Conservation (phyloP, 306 rosid species). For the Gynostemma pentaphyllum region DNA sequence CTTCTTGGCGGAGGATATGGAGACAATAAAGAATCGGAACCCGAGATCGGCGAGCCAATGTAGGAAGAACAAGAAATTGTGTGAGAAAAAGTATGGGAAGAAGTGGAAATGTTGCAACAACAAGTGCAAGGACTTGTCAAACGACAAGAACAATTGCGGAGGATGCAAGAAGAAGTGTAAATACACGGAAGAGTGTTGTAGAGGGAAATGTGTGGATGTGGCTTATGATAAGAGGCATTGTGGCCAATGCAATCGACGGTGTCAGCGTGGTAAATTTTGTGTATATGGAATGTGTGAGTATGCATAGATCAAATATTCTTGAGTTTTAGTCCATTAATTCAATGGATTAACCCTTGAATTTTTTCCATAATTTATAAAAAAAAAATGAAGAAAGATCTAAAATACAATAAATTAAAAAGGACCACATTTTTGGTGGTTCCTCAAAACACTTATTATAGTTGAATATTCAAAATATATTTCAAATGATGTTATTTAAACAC, state of each 20-base stretch:
- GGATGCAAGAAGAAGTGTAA: slow-evolving; percentile 60
- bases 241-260: slow-evolving; percentile 45
- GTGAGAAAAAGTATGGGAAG: slow-evolving; percentile 9
- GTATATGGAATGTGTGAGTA: slow-evolving; percentile 61
- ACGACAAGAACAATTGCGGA: slow-evolving; percentile 54
- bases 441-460: background rate
- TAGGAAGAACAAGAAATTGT: slow-evolving; percentile 37
- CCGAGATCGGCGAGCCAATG: slow-evolving; percentile 52
- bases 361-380: background rate
- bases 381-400: background rate
- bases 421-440: slow-evolving; percentile 6
- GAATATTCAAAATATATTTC: background rate
- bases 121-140: slow-evolving; percentile 47
- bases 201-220: slow-evolving; percentile 52
- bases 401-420: slow-evolving; percentile 8
- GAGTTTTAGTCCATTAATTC: background rate
- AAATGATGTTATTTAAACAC: background rate
- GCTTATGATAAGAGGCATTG: slow-evolving; percentile 72
- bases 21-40: too few relatives aligned
- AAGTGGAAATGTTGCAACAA: slow-evolving; percentile 66
- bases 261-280: slow-evolving; percentile 28
- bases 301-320: slow-evolving; percentile 28
- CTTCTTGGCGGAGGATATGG: slow-evolving; percentile 21
- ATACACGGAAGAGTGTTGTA: slow-evolving; percentile 50
- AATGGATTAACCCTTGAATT: background rate